A percentile compares a stretch with the other conserved stretches of the same genome.
These are phyloP conservation scores for Bidens hawaiensis DNA, from an alignment of 140 eudicot genomes.

Conservation along the genomic window DNA sequence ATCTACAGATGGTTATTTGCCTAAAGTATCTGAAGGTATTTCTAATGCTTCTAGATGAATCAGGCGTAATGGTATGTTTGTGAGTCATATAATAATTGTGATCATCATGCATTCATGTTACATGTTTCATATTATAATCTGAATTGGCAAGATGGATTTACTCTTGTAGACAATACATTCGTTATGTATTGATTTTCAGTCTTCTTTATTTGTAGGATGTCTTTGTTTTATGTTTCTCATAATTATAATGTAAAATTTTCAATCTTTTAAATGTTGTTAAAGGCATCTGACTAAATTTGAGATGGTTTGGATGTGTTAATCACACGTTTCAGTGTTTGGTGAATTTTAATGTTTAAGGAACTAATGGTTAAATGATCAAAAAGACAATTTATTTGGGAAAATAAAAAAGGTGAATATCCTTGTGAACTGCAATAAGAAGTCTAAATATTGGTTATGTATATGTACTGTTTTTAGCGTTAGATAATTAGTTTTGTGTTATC, in stretches of 20 bases:
- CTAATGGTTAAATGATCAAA: not conserved
- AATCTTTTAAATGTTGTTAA: too few relatives aligned
- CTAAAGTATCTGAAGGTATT: slow-evolving; percentile 98
- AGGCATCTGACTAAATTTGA: not conserved
- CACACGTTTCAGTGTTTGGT: not conserved
- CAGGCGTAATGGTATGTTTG: too few relatives aligned
- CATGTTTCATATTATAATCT: not conserved
- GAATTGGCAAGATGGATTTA: not conserved
- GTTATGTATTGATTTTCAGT: not conserved
- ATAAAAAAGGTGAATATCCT: not conserved
- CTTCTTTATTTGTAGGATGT: not conserved
- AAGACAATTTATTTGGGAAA: not conserved
- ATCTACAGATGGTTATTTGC: slow-evolving; percentile 83
- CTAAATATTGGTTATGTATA: not conserved
- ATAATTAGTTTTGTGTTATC: not conserved
- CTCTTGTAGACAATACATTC: not conserved
- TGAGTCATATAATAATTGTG: too few relatives aligned
- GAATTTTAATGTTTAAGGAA: not conserved
- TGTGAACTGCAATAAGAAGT: not conserved
- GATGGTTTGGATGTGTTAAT: not conserved
- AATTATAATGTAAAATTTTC: too few relatives aligned
- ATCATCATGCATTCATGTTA: not conserved
- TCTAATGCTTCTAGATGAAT: too few relatives aligned
- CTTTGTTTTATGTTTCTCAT: not conserved
- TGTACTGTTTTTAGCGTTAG: not conserved